phyloP scores from a whole-genome alignment of 345 rosid genomes.

The Syzygium aromaticum region DNA sequence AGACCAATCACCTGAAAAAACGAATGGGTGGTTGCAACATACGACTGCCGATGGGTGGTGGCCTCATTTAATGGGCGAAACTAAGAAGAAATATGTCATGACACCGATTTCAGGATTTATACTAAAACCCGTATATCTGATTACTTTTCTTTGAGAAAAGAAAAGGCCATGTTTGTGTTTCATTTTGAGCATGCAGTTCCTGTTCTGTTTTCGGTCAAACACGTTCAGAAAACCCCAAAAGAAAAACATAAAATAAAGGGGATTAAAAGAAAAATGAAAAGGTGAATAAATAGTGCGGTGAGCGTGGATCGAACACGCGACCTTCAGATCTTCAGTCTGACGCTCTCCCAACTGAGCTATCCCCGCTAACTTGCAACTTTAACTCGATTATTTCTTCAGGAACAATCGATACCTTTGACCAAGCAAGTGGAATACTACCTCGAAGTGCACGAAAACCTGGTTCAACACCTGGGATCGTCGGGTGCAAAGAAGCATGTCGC shows the following conservation, averaged over 20 bases:
- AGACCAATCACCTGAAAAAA: neutral
- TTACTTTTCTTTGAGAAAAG: neutral
- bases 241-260: neutral
- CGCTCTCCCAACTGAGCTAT: constrained; percentile 97
- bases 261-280: neutral
- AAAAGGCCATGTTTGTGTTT: neutral
- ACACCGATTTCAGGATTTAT: neutral
- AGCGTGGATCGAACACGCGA: constrained; percentile 91
- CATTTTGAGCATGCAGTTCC: neutral
- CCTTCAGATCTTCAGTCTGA: constrained; percentile 98
- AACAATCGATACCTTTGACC: constrained; percentile 11
- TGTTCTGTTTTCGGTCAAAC: neutral
- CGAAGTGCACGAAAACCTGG: neutral
- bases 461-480: constrained; percentile 4
- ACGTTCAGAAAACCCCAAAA: neutral
- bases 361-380: constrained; percentile 21
- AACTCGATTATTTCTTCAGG: neutral
- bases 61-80: neutral
- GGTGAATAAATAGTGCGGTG: constrained; percentile 34
- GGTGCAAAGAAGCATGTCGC: constrained; percentile 2
- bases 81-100: neutral
- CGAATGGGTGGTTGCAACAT: neutral
- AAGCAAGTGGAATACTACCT: constrained; percentile 6
- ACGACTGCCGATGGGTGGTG: neutral
- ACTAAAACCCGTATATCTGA: neutral